Conservation (phyloP, 306 rosid genomes). For the Castanea sativa region DNA sequence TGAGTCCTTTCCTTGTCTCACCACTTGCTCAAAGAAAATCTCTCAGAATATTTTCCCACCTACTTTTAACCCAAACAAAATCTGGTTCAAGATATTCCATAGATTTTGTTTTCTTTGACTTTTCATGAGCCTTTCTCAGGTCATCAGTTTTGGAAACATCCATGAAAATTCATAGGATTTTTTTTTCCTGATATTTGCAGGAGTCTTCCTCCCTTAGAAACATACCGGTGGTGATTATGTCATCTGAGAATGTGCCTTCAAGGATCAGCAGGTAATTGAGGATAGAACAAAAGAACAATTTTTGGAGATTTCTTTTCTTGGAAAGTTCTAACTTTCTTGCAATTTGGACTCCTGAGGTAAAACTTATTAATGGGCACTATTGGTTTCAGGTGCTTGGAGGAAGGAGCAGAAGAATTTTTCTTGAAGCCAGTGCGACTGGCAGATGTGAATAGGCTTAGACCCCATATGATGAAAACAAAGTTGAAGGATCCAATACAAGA, state of each 20-base stretch:
- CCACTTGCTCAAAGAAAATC: constrained; percentile 24
- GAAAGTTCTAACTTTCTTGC: neutral
- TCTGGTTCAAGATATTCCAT: constrained; percentile 26
- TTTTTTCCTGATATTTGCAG: constrained; percentile 50
- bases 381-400: constrained; percentile 74
- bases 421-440: constrained; percentile 81
- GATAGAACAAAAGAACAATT: neutral
- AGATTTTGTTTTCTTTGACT: constrained; percentile 16
- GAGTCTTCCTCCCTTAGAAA: constrained; percentile 80
- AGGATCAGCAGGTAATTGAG: constrained; percentile 70
- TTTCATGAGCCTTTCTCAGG: constrained; percentile 14
- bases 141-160: constrained; percentile 19
- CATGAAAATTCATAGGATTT: constrained; percentile 28
- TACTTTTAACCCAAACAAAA: constrained; percentile 33
- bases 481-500: constrained; percentile 25
- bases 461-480: constrained; percentile 73
- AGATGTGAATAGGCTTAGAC: constrained; percentile 68
- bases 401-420: constrained; percentile 96
- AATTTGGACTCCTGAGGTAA: neutral
- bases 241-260: constrained; percentile 93
- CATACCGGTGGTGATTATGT: constrained; percentile 97
- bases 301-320: neutral
- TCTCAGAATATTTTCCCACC: constrained; percentile 29
- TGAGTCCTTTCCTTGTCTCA: constrained; percentile 16
- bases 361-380: constrained; percentile 10